Percentiles rank a stretch among this genome's conserved stretches.
Evolutionary conservation across 345 rosid genomes (phyloP).

Genomic region (Crucihimalaya himalaica): DNA sequence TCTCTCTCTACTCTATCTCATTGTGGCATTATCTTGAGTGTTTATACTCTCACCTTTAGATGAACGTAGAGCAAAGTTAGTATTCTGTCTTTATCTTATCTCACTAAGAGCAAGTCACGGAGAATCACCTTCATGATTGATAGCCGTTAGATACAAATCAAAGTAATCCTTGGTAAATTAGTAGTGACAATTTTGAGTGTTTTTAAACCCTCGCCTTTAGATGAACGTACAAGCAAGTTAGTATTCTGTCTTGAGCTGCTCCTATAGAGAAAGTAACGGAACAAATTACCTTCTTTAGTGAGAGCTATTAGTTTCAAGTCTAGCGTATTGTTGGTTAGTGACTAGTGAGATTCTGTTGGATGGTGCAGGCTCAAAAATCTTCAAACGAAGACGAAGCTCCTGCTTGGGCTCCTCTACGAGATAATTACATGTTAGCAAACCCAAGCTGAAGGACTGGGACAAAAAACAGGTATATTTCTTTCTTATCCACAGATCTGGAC

Average conservation of each 20-base stretch:
- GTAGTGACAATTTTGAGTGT: no score
- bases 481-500: slow-evolving; percentile 1
- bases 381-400: slow-evolving; percentile 58
- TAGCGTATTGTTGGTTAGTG: background rate
- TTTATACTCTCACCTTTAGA: no score
- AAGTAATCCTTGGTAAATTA: no score
- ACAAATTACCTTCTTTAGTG: no score
- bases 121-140: no score
- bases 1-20: background rate
- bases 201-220: background rate
- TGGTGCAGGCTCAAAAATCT: slow-evolving; percentile 28
- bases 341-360: slow-evolving; percentile 14
- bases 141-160: no score
- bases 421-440: slow-evolving; percentile 86
- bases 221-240: background rate
- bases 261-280: background rate
- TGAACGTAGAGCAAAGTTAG: no score
- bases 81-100: no score
- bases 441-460: slow-evolving; percentile 90
- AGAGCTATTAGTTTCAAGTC: no score
- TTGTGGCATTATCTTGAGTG: background rate
- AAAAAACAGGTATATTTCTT: slow-evolving; percentile 60
- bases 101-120: no score
- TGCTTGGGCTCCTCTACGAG: slow-evolving; percentile 93
- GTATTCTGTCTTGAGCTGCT: background rate